Percentiles rank a stretch among this genome's conserved stretches.
Evolutionary conservation across 257 asterid genomes (phyloP).

Genomic region (Penstemon eatonii): DNA sequence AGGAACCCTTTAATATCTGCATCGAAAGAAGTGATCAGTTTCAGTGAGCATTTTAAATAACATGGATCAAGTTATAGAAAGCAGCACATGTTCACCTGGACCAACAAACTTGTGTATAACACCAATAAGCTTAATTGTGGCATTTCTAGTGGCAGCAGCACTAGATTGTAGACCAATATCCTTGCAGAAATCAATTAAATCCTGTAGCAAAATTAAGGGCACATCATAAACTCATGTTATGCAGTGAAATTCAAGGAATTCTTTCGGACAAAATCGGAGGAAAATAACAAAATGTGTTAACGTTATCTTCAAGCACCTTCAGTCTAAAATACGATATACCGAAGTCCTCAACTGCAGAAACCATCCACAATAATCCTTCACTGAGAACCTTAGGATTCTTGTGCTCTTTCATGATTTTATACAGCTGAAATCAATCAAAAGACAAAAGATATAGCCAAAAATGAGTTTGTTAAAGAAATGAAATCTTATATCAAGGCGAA

Average conservation of each 20-base stretch:
- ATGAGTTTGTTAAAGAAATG: not conserved
- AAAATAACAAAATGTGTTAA: not conserved
- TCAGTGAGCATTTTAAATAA: constrained; percentile 24
- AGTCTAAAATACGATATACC: constrained; percentile 77
- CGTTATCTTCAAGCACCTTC: constrained; percentile 53
- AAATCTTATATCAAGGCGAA: not conserved
- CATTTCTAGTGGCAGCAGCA: constrained; percentile 95
- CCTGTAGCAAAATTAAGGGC: constrained; percentile 51
- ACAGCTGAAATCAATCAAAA: constrained; percentile 53
- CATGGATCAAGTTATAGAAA: constrained; percentile 23
- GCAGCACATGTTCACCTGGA: constrained; percentile 66
- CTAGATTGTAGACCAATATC: constrained; percentile 95
- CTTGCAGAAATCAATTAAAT: constrained; percentile 94
- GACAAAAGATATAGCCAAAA: constrained; percentile 18
- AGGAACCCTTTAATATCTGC: constrained; percentile 93
- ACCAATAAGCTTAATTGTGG: constrained; percentile 90
- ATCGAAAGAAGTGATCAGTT: constrained; percentile 34
- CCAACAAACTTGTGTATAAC: constrained; percentile 94
- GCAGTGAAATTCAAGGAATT: not conserved
- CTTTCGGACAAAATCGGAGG: constrained; percentile 18
- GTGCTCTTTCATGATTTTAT: constrained; percentile 95
- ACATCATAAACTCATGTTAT: constrained; percentile 12
- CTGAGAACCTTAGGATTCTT: constrained; percentile 98
- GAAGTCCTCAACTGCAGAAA: constrained; percentile 87
- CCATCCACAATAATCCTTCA: constrained; percentile 97